phyloP scores from a whole-genome alignment of 345 rosid genomes.

The Eucalyptus decipiens region DNA sequence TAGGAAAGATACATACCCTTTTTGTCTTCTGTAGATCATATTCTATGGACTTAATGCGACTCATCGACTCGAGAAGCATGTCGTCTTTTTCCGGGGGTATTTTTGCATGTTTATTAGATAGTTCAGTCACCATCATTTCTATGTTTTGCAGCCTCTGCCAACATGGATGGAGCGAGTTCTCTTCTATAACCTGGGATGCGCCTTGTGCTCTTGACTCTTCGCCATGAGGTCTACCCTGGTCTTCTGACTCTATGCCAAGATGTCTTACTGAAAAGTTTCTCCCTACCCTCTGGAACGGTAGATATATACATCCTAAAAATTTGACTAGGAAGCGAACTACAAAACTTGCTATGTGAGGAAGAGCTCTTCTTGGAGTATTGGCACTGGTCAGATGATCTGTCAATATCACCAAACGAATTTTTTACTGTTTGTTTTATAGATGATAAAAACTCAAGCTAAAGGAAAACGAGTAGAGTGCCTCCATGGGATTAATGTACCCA shows the following conservation, averaged over 20 bases:
- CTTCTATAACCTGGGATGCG: slow-evolving; percentile 22
- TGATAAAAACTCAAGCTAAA: not conserved
- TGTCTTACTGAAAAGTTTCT: slow-evolving; percentile 18
- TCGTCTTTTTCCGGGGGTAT: slow-evolving; percentile 90
- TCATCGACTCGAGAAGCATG: slow-evolving; percentile 72
- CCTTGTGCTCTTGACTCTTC: slow-evolving; percentile 20
- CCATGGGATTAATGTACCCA: not conserved
- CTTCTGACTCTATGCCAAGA: slow-evolving; percentile 14
- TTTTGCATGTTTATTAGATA: slow-evolving; percentile 42
- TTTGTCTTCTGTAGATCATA: slow-evolving; percentile 86
- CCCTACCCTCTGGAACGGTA: slow-evolving; percentile 29
- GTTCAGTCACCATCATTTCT: slow-evolving; percentile 63
- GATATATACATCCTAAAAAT: slow-evolving; percentile 35
- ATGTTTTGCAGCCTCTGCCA: slow-evolving; percentile 76
- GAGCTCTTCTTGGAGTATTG: slow-evolving; percentile 7
- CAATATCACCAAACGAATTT: not conserved
- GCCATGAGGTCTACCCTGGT: slow-evolving; percentile 16
- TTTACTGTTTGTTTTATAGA: not conserved
- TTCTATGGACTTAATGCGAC: slow-evolving; percentile 73
- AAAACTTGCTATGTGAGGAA: slow-evolving; percentile 11
- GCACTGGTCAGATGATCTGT: slow-evolving; percentile 33
- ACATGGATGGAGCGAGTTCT: slow-evolving; percentile 51
- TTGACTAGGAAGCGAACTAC: slow-evolving; percentile 26
- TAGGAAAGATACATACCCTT: slow-evolving; percentile 27
- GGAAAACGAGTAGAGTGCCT: not conserved